Conservation (phyloP, 75 land plant species). For the Pseudotsuga menziesii region DNA sequence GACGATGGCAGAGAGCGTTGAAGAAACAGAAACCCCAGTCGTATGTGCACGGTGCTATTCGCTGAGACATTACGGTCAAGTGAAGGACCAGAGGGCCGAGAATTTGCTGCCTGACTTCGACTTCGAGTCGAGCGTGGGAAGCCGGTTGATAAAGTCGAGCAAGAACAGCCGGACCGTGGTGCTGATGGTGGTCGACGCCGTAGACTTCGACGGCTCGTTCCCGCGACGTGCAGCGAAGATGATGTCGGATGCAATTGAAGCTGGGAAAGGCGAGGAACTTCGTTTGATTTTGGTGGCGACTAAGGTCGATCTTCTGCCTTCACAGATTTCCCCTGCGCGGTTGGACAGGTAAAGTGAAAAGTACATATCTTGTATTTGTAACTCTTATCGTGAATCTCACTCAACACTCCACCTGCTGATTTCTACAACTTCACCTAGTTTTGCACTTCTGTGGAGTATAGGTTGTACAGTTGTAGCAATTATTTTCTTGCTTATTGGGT, state of each 20-base stretch:
- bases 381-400: no score
- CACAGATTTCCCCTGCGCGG: slow-evolving; percentile 77
- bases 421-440: no score
- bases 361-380: no score
- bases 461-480: no score
- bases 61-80: slow-evolving; percentile 80
- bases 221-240: slow-evolving; percentile 74
- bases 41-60: slow-evolving; percentile 95
- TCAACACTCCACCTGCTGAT: no score
- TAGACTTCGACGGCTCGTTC: slow-evolving; percentile 95
- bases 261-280: slow-evolving; percentile 47
- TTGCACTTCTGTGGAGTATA: no score
- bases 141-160: slow-evolving; percentile 57
- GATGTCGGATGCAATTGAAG: slow-evolving; percentile 48
- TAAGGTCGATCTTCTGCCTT: slow-evolving; percentile 86
- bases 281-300: slow-evolving; percentile 77
- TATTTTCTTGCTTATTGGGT: no score
- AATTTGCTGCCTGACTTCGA: slow-evolving; percentile 94
- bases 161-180: slow-evolving; percentile 52
- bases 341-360: slow-evolving; percentile 31
- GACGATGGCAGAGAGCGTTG: slow-evolving; percentile 27
- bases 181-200: slow-evolving; percentile 88
- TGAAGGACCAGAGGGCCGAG: slow-evolving; percentile 67
- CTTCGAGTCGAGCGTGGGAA: slow-evolving; percentile 66
- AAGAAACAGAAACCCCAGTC: slow-evolving; percentile 30